Conservation (phyloP, 768 basidiomycete species). For the Suillus variegatus region DNA sequence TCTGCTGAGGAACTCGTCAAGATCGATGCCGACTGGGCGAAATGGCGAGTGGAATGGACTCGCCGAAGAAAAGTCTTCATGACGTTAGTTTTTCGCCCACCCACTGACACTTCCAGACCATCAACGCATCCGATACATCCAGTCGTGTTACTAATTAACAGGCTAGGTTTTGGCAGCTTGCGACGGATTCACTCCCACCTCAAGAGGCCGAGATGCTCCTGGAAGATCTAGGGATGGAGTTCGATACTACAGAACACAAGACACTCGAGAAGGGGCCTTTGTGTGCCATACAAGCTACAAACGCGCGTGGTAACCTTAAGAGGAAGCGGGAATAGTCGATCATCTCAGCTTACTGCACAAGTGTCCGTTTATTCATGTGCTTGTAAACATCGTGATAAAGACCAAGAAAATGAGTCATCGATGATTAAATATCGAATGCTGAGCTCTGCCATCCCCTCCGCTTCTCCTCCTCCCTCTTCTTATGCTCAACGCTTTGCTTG, state of each 20-base stretch:
- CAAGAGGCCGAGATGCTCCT: constrained; percentile 63
- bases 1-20: constrained; percentile 69
- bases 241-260: constrained; percentile 71
- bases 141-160: constrained; percentile 4
- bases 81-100: constrained; percentile 26
- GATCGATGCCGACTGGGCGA: constrained; percentile 73
- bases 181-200: constrained; percentile 66
- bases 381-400: neutral
- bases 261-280: constrained; percentile 65
- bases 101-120: neutral
- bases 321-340: constrained; percentile 45
- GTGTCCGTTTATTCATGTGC: neutral
- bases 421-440: constrained; percentile 41
- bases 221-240: constrained; percentile 82
- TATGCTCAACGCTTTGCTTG: constrained; percentile 43
- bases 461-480: constrained; percentile 39
- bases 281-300: constrained; percentile 38
- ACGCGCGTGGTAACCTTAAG: constrained; percentile 43
- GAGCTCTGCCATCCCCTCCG: constrained; percentile 49
- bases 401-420: neutral
- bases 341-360: neutral
- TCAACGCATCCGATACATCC: neutral
- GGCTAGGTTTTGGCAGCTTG: constrained; percentile 72
- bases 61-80: constrained; percentile 71
- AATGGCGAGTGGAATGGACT: constrained; percentile 83